These are phyloP conservation scores for Aspergillus awamori DNA, from an alignment of 2,329 filamentous ascomycete genomes.

Conservation along the genomic window DNA sequence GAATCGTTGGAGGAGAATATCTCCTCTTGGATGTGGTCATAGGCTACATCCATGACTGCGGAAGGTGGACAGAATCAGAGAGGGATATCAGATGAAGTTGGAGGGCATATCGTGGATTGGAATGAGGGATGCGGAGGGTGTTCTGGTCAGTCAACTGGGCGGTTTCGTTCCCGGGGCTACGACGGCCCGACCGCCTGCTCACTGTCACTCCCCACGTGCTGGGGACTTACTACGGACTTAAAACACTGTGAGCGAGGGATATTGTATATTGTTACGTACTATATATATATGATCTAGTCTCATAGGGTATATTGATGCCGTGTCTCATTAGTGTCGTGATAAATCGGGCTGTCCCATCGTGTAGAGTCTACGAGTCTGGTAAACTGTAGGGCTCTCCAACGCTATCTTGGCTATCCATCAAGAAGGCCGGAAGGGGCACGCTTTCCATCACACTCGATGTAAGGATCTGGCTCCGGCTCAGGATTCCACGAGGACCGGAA, in stretches of 20 bases:
- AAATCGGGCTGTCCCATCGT: background rate
- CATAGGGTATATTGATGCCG: background rate
- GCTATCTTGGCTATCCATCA: slow-evolving; percentile 43
- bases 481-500: slow-evolving; percentile 24
- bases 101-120: background rate
- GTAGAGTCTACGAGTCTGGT: slow-evolving; percentile 21
- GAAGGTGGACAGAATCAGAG: slow-evolving; percentile 20
- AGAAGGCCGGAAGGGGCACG: slow-evolving; percentile 43
- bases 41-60: slow-evolving; percentile 82
- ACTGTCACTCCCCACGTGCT: background rate
- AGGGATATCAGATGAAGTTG: background rate
- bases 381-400: slow-evolving; percentile 41
- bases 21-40: slow-evolving; percentile 94
- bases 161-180: slow-evolving; percentile 28
- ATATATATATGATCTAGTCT: background rate
- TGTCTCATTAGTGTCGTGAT: slow-evolving; percentile 4
- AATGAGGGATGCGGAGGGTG: slow-evolving; percentile 3
- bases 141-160: slow-evolving; percentile 7
- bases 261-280: background rate
- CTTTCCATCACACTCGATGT: slow-evolving; percentile 50
- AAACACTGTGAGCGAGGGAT: background rate
- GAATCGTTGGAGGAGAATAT: slow-evolving; percentile 61
- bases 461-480: slow-evolving; percentile 42
- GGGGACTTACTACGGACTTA: background rate
- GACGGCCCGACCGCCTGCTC: slow-evolving; percentile 34